Base-by-base conservation (phyloP, 148 eudicot genomes). In the Arctostaphylos glauca region DNA sequence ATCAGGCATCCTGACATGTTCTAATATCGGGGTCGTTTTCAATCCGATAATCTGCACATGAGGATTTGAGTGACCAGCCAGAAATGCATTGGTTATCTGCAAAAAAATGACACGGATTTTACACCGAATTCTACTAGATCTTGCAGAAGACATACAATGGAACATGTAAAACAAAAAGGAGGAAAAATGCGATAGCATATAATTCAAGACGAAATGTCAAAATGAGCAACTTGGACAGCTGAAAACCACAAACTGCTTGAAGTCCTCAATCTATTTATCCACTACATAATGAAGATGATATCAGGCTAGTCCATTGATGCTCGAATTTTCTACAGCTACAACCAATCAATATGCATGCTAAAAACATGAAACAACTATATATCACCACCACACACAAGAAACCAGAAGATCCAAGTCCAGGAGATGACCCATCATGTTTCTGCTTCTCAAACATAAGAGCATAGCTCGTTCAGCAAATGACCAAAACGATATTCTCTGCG, bases 51-150 rank as follows among this genome's bases (percentile, higher is more conserved):
- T 76, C 54, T 90, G 84, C 60, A 94, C 86, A 49, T 86, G 64
- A 6, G 86, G 88, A 81, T 96, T 96, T 41, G 97, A 92, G 90
- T 96, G 93, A 47, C 99, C 98, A 80, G 88, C 83, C 60, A 88
- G 44, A 83, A 94, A 94, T 25, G 81, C 83, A 31, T 73, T 70
- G 8, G 95, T 90, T 31, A 96, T 85, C 99, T 96, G 93, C 84
- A 85, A 60, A 81, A 81, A 52, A 83, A 47, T n/a, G 41, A 58
- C 10, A 15, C 9, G 2, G 16, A 66, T 66, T 66, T 31, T 31
- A 44, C 15, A 23, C 47, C 81, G 43, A 59, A 46, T 44, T 4
- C n/a, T 31, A 58, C 50, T 2, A 31, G 46, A 70, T 31, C 41
- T 64, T 70, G 1, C 60, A 56, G 15, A 41, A 19, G 38, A 66